Conservation (phyloP, 345 rosid species). For the Eucalyptus erythrocorys region DNA sequence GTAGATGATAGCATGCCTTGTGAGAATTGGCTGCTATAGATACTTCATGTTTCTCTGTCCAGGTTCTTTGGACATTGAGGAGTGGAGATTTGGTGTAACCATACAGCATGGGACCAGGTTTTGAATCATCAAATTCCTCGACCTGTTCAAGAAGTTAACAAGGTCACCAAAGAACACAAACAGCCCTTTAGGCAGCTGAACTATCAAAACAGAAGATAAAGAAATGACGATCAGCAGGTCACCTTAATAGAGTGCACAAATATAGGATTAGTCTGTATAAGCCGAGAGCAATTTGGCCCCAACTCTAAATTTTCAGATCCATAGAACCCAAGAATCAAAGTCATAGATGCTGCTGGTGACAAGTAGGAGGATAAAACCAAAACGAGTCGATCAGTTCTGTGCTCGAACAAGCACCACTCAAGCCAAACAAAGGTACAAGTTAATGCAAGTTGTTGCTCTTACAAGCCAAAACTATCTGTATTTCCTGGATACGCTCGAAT, state of each 20-base stretch:
- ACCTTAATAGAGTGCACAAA: conserved; percentile 46
- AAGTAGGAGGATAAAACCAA: neutral
- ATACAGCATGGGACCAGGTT: conserved; percentile 24
- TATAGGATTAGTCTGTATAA: conserved; percentile 18
- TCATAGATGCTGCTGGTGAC: conserved; percentile 31
- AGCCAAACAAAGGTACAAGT: neutral
- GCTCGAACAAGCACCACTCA: neutral
- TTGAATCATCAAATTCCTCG: conserved; percentile 6
- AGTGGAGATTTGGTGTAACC: conserved; percentile 34
- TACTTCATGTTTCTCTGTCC: conserved; percentile 26
- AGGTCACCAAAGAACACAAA: neutral
- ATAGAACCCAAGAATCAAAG: conserved; percentile 37
- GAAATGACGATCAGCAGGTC: neutral
- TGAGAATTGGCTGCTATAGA: conserved; percentile 18
- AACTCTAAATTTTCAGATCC: conserved; percentile 28
- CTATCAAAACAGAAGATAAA: neutral
- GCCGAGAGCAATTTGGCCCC: conserved; percentile 35
- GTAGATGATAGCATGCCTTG: conserved; percentile 15
- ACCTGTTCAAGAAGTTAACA: conserved; percentile 16
- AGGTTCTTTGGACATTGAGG: conserved; percentile 18
- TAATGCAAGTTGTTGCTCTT: neutral
- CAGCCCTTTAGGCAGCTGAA: neutral
- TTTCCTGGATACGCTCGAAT: neutral
- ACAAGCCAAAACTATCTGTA: neutral
- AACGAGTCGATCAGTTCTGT: neutral